Conservation (phyloP, 179 eudicot species). For the Carnegiea gigantea region DNA sequence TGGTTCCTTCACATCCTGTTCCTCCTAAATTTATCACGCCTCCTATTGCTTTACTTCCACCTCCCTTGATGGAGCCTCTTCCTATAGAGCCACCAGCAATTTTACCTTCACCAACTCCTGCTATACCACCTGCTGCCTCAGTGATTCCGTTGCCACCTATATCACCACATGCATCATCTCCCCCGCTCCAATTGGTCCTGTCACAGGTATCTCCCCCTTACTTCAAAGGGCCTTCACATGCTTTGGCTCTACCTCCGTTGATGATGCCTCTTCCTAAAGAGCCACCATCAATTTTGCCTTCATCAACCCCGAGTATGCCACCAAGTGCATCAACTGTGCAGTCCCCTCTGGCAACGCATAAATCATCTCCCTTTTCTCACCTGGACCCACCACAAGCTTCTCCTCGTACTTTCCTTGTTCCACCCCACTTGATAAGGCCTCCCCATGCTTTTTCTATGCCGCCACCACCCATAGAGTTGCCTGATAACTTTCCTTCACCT, state of each 20-base stretch:
- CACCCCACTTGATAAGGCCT: conserved; percentile 1
- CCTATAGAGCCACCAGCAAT: background rate
- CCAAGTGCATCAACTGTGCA: conserved; percentile 12
- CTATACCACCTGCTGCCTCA: background rate
- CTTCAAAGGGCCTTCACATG: conserved; percentile 16
- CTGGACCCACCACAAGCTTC: conserved; percentile 18
- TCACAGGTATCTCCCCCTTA: background rate
- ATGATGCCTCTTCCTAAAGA: conserved; percentile 8
- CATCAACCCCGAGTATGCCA: conserved; percentile 7
- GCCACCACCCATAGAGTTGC: conserved; percentile 29
- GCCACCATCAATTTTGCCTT: conserved; percentile 13
- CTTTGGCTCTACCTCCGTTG: conserved; percentile 8
- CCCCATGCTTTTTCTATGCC: conserved; percentile 17
- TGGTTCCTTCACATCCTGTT: background rate
- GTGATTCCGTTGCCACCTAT: background rate
- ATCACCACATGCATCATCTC: background rate
- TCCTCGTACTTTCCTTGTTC: background rate
- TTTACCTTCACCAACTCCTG: background rate
- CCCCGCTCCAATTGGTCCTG: background rate
- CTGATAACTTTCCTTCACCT: conserved; percentile 23
- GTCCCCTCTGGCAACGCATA: conserved; percentile 16
- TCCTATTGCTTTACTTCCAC: background rate
- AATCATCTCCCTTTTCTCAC: conserved; percentile 15
- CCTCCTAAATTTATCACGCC: background rate
- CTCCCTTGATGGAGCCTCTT: background rate